phyloP scores from a whole-genome alignment of 139 green algal species.

The Spirogloea muscicola region DNA sequence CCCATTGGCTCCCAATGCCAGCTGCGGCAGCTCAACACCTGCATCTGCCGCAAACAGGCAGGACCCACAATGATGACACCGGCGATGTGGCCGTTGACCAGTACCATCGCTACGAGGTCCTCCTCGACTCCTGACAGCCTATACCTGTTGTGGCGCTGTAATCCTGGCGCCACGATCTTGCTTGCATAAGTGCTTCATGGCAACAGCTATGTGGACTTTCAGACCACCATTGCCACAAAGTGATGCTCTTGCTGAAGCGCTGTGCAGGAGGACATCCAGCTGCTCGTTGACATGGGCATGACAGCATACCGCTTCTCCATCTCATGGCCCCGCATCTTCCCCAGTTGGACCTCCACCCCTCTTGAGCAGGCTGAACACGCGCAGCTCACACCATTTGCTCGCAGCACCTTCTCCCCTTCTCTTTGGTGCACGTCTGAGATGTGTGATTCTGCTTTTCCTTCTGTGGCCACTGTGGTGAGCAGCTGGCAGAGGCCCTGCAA shows the following conservation, averaged over 20 bases:
- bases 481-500: conserved; percentile 7
- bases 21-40: no score
- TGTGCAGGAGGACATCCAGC: conserved; percentile 49
- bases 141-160: no score
- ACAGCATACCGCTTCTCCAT: conserved; percentile 55
- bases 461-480: background rate
- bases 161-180: no score
- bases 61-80: conserved; percentile 27
- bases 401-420: background rate
- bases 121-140: no score
- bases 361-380: no score
- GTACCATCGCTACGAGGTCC: conserved; percentile 52
- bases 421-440: background rate
- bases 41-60: no score
- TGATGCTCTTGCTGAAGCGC: background rate
- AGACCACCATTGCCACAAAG: no score
- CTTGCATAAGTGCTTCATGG: no score
- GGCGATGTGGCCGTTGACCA: conserved; percentile 47
- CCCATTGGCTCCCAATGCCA: no score
- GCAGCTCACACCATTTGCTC: background rate
- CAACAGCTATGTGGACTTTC: no score
- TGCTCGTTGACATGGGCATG: conserved; percentile 54
- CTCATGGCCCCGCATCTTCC: conserved; percentile 52
- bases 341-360: conserved; percentile 2
- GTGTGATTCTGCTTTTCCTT: background rate